phyloP scores from a whole-genome alignment of 805 yeast genomes.

The Candida adriatica region DNA sequence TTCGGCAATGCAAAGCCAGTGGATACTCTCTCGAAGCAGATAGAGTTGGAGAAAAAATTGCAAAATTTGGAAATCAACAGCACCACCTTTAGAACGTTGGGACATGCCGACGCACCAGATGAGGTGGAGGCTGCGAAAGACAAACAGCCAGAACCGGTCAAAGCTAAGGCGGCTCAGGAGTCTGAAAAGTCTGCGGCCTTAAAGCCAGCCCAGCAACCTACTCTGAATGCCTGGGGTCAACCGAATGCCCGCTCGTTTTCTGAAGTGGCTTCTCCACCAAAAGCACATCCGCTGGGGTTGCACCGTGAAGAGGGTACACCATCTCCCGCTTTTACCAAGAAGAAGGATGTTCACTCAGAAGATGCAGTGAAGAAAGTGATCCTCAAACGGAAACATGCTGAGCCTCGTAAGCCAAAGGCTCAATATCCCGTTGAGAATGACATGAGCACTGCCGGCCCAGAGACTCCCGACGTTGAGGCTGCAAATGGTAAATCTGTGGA shows the following conservation, averaged over 20 bases:
- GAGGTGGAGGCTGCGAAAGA: neutral
- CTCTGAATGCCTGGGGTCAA: slow-evolving; percentile 11
- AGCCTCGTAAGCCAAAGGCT: slow-evolving; percentile 4
- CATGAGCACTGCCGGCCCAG: neutral
- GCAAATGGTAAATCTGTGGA: too few relatives aligned
- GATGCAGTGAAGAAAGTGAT: slow-evolving; percentile 9
- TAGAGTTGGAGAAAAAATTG: slow-evolving; percentile 52
- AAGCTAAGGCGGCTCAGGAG: neutral
- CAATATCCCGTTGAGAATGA: slow-evolving; percentile 1
- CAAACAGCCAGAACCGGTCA: neutral
- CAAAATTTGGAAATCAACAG: slow-evolving; percentile 37
- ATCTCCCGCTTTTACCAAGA: slow-evolving; percentile 4
- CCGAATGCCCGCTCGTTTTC: slow-evolving; percentile 1
- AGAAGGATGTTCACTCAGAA: slow-evolving; percentile 2
- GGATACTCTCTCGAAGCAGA: slow-evolving; percentile 58
- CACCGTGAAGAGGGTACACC: slow-evolving; percentile 4
- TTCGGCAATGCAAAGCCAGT: slow-evolving; percentile 86
- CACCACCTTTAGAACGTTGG: slow-evolving; percentile 29
- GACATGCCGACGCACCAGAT: slow-evolving; percentile 4
- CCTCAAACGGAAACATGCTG: slow-evolving; percentile 12
- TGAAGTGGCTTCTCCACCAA: slow-evolving; percentile 12
- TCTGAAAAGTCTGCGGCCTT: slow-evolving; percentile 1
- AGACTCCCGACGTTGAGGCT: neutral
- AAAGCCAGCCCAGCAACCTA: slow-evolving; percentile 12
- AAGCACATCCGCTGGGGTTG: slow-evolving; percentile 6